Evolutionary conservation across 106 monocot genomes (phyloP), one percentile per base, ranked within the genome.

Genomic region (Chionographis japonica): DNA sequence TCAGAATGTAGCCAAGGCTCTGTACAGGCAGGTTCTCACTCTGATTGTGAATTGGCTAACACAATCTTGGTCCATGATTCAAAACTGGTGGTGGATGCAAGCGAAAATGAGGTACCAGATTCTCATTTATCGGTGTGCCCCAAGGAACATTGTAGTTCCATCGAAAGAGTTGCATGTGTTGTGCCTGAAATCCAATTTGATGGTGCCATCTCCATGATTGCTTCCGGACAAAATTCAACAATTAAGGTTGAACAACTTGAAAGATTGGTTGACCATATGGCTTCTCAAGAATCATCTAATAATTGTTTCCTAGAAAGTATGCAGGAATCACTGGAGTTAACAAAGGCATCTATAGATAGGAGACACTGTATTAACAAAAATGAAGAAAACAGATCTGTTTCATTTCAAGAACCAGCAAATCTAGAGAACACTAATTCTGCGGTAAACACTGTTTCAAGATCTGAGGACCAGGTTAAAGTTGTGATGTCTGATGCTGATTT

Each of bases 1-100:
- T 87, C 90, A 64, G 87, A 87, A 61, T 81, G 72, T 61, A 83
- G 85, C 61, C 87, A 81, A 54, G 72, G 65, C 19, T 75, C 84
- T 50, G 69, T 69, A 70, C 59, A 70, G 52, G 65, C 67, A n/a
- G 42, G 66, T 66, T 82, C 79, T 18, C 74, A 76, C 58, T 74
- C 85, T 40, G 85, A 85, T 61, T 66, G 72, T 62, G 70, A 80
- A 64, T 69, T 78, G 13, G 62, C 70, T 53, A 67, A 75, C 54
- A 39, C 67, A 51, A 55, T 56, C 56, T 52, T 46, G 20, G 40
- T 37, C 57, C 58, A 74, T 71, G 76, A 88, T 36, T 55, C 74
- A 37, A 83, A 67, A 40, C 17, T 46, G 16, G 62, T 42, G 37
- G 78, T 62, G 51, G 68, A 74, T 73, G 54, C 74, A 56, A 66